These are phyloP conservation scores for Pestalotiopsis sp. DNA, from an alignment of 2,329 filamentous ascomycete species.

Conservation along the genomic window DNA sequence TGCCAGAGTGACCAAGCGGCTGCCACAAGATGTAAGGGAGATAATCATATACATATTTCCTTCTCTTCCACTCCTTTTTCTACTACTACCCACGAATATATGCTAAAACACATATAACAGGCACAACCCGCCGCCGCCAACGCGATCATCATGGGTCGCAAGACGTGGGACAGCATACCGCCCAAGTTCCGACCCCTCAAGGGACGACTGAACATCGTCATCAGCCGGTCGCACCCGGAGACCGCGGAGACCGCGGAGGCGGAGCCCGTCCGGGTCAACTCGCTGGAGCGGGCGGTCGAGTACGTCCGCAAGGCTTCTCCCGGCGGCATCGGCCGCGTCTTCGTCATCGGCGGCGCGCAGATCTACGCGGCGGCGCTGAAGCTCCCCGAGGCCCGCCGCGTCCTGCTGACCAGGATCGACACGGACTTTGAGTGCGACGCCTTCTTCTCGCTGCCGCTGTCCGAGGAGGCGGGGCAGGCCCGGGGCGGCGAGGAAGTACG, in stretches of 20 bases:
- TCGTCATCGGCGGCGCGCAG: slow-evolving; percentile 88
- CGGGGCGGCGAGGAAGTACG: slow-evolving; percentile 28
- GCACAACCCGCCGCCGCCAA: slow-evolving; percentile 49
- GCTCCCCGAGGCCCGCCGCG: slow-evolving; percentile 56
- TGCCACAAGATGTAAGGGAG: slow-evolving; percentile 42
- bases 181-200: slow-evolving; percentile 75
- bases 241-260: slow-evolving; percentile 26
- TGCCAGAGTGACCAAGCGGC: slow-evolving; percentile 79
- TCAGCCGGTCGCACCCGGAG: slow-evolving; percentile 58
- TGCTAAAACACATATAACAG: slow-evolving; percentile 19
- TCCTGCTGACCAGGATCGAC: slow-evolving; percentile 71
- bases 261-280: slow-evolving; percentile 58
- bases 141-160: slow-evolving; percentile 95
- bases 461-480: slow-evolving; percentile 25
- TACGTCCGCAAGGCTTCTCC: slow-evolving; percentile 40
- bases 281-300: slow-evolving; percentile 59
- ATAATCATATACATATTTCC: too few relatives aligned
- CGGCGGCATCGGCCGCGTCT: slow-evolving; percentile 59
- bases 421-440: slow-evolving; percentile 77
- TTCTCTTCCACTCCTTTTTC: background rate
- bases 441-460: slow-evolving; percentile 66
- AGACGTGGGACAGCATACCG: slow-evolving; percentile 94
- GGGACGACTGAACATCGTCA: slow-evolving; percentile 78
- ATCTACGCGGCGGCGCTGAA: slow-evolving; percentile 76
- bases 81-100: background rate